A percentile compares a stretch with the other conserved stretches of the same genome.
Conservation (phyloP, 1,139 yeast species). For the Candida sp. region DNA sequence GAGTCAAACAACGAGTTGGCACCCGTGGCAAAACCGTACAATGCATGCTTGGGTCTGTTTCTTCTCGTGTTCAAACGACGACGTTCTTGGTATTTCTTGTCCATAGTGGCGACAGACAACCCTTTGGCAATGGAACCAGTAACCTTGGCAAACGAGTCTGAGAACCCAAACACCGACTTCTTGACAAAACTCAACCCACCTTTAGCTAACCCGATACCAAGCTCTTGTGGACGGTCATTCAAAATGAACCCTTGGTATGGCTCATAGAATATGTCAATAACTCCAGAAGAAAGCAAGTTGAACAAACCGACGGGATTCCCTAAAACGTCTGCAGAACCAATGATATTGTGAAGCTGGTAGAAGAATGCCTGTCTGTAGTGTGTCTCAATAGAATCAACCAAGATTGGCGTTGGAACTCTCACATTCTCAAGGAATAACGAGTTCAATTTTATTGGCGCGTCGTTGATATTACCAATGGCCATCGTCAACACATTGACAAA, state of each 20-base stretch:
- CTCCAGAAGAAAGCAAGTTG: conserved; percentile 93
- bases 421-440: conserved; percentile 89
- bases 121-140: conserved; percentile 98
- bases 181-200: conserved; percentile 95
- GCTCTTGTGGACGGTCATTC: conserved; percentile 94
- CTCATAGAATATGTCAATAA: conserved; percentile 94
- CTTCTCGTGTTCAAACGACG: conserved; percentile 76
- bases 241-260: conserved; percentile 96
- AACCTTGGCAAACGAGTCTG: conserved; percentile 91
- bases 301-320: conserved; percentile 98
- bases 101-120: conserved; percentile 88
- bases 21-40: conserved; percentile 87
- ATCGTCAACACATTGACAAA: conserved; percentile 87
- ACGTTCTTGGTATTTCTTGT: conserved; percentile 80
- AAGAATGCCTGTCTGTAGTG: conserved; percentile 95
- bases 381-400: conserved; percentile 72
- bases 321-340: conserved; percentile 95
- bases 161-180: conserved; percentile 93
- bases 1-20: conserved; percentile 92
- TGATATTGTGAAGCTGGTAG: conserved; percentile 88
- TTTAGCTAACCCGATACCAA: conserved; percentile 94
- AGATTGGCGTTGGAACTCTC: conserved; percentile 80
- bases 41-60: conserved; percentile 84
- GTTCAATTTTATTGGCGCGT: conserved; percentile 92
- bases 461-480: conserved; percentile 98